These are phyloP conservation scores for Fusarium sp. DNA, from an alignment of 2,329 filamentous ascomycete species.

Conservation along the genomic window DNA sequence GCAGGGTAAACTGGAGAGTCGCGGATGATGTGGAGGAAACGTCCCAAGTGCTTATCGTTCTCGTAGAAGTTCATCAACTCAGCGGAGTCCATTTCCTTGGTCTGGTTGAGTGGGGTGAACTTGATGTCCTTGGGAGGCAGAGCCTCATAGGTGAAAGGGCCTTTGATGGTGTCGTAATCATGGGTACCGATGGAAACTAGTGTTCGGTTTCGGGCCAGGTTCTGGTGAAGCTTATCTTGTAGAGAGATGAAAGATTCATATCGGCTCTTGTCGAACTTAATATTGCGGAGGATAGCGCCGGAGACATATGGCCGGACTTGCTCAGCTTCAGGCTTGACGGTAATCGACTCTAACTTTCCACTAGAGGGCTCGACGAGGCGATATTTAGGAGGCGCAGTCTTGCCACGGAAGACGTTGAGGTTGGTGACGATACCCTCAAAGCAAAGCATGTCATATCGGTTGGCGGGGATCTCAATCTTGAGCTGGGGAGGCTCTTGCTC, in stretches of 20 bases:
- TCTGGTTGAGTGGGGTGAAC: slow-evolving; percentile 92
- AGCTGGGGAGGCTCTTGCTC: slow-evolving; percentile 90
- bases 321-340: slow-evolving; percentile 78
- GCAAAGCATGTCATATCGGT: slow-evolving; percentile 94
- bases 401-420: slow-evolving; percentile 92
- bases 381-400: slow-evolving; percentile 81
- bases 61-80: slow-evolving; percentile 96
- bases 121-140: slow-evolving; percentile 90
- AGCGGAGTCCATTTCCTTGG: slow-evolving; percentile 84
- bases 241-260: slow-evolving; percentile 98
- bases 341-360: slow-evolving; percentile 82
- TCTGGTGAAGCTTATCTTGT: slow-evolving; percentile 98
- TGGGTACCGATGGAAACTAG: slow-evolving; percentile 98
- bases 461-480: slow-evolving; percentile 98
- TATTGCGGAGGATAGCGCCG: slow-evolving; percentile 86
- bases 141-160: slow-evolving; percentile 97
- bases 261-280: slow-evolving; percentile 89
- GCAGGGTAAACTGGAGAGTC: slow-evolving; percentile 95
- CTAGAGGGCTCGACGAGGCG: slow-evolving; percentile 76
- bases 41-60: slow-evolving; percentile 90
- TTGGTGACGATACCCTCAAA: slow-evolving; percentile 97
- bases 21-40: slow-evolving; percentile 92
- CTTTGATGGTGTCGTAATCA: slow-evolving; percentile 91
- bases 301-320: slow-evolving; percentile 89
- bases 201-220: slow-evolving; percentile 91